Evolutionary conservation across 257 asterid genomes (phyloP), one percentile per base, ranked within the genome.

Genomic region (Ocimum tenuiflorum): DNA sequence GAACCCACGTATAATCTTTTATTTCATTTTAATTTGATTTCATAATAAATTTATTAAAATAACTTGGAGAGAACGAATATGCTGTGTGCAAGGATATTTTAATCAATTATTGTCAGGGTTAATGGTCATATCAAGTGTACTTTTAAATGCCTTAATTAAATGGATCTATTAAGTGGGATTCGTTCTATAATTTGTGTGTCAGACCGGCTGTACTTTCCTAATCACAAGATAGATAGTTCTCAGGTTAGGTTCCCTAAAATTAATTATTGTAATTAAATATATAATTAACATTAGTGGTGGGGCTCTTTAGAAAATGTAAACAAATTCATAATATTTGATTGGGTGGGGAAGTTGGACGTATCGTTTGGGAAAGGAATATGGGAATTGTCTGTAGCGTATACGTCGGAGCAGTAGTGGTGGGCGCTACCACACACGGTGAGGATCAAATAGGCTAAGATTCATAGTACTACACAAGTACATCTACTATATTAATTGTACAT

Each of bases 381-480:
- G 48, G 31, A 36, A 67, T 72, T 71, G 83, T 81, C 85, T 83
- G 67, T 77, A 48, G 80, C 86, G 84, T 76, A 80, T 78, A 78
- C 84, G 86, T 73, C 54, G 79, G 75, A 61, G 66, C 18, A 13
- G 67, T 20, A 23, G 48, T 54, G 72, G 67, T 45, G 79, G 79
- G 72, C 57, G 42, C 76, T 76, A 47, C 71, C 14, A 29, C 19
- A 55, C 42, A 4, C 27, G 52, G 39, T 52, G n/a, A 62, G 23
- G 10, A 18, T 61, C 43, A 8, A 38, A 60, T 18, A 58, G 35
- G 52, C 62, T 60, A 22, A 46, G 35, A 74, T 46, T 61, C 41
- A 52, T 56, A 14, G 24, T 48, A 38, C 70, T 35, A 38, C 33
- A 62, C 12, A 38, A 3, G 14, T 58, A 58, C 33, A 27, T 57